Evolutionary conservation across 2,329 filamentous ascomycete genomes (phyloP), one percentile per base, ranked within the genome.

Genomic region (Emergomyces orientalis): DNA sequence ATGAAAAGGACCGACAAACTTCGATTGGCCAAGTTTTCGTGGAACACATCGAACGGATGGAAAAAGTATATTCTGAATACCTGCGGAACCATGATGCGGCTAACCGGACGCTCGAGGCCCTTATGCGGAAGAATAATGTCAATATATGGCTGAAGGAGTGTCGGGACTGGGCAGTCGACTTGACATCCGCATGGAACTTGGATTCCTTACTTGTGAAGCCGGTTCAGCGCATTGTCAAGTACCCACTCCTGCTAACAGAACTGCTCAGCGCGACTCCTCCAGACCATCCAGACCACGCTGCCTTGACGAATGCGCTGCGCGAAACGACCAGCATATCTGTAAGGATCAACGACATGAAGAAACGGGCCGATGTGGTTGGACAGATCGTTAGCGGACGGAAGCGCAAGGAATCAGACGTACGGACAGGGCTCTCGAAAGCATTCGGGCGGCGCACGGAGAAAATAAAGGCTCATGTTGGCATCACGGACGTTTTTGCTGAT

Each of bases 201-300:
- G 92, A 97, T 74, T 96, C 94, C 0, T 81, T 99, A n/a, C 83
- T 99, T 25, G 93, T 99, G 72, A 99, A 99, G 75, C 94, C 94
- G 1, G 92, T 96, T 74, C 94, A 99, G 76, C 86, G 94, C 57
- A 88, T 97, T 65, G 87, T 93, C 41, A 97, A 97, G 71, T 99
- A 97, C 71, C 91, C 91, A 3, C 86, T 96, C 55, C 80, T 99
- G 49, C 84, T 99, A 54, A 85, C 86, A 41, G 87, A 91, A 63
- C 80, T 99, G 13, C 80, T 95, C 30, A 86, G 91, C 66, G 84
- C 88, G 63, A 97, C 93, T 0, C 88, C 90, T 0, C 76, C 82
- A 11, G 87, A 91, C 66, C 94, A 99, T 71, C 92, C 93, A 0
- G 94, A 99, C 74, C 84, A 88, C 64, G 79, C 81, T 32, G 79